phyloP scores from a whole-genome alignment of 169 alveolate species.

The Cryptosporidium meleagridis region DNA sequence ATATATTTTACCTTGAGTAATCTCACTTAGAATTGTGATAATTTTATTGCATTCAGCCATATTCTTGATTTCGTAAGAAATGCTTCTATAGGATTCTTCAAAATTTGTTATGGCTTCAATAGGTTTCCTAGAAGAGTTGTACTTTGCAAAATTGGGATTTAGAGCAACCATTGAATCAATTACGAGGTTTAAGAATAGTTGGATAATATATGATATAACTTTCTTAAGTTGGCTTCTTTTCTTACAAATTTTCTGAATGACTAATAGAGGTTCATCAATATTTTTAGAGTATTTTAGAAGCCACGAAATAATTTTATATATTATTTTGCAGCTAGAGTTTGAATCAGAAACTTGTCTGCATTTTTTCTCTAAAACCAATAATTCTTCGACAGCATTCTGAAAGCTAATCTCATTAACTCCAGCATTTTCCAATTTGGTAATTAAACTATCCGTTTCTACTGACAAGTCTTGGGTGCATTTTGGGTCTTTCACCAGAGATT shows the following conservation, averaged over 20 bases:
- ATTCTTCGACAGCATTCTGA: constrained; percentile 34
- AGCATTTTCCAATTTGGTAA: constrained; percentile 2
- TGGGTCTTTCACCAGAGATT: constrained; percentile 76
- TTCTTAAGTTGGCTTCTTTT: constrained; percentile 82
- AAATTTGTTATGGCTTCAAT: background rate
- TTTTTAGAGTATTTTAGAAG: constrained; percentile 27
- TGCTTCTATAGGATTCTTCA: background rate
- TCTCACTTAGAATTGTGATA: constrained; percentile 43
- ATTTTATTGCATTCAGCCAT: constrained; percentile 59
- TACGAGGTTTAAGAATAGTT: constrained; percentile 5
- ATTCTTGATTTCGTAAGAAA: constrained; percentile 41
- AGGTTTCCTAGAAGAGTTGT: background rate
- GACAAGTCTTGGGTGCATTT: constrained; percentile 70
- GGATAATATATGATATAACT: constrained; percentile 47
- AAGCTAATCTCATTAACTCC: constrained; percentile 38
- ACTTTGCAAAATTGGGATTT: constrained; percentile 6
- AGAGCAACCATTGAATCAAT: constrained; percentile 2
- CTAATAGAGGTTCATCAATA: constrained; percentile 22
- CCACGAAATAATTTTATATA: constrained; percentile 63
- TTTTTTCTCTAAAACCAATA: constrained; percentile 60
- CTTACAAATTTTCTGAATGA: constrained; percentile 63
- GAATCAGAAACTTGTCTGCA: constrained; percentile 74
- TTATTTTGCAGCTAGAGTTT: constrained; percentile 54
- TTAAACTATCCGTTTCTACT: constrained; percentile 23
- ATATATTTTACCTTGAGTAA: constrained; percentile 77